Base-by-base conservation (phyloP, 805 yeast genomes). In the Myxozyma sirexii region DNA sequence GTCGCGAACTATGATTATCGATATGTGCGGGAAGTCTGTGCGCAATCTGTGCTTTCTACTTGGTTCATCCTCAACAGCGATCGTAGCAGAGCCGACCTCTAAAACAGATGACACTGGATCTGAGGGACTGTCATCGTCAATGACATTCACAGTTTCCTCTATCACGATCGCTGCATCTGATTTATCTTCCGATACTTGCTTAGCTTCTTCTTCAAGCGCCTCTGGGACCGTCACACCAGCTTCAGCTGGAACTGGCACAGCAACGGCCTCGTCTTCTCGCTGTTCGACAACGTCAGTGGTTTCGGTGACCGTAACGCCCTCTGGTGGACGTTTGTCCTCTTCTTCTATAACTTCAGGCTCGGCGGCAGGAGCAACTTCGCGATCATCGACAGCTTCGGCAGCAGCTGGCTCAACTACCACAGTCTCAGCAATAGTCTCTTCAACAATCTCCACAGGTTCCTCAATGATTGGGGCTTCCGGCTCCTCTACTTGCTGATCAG, bases 1-100 rank as follows among this genome's bases (percentile, higher is more conserved):
- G n/a, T 44, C 46, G 17, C 37, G 39, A 12, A 17, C 23, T 13
- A 57, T 26, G 15, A 60, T 21, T n/a, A 57, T 57, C 31, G 54
- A 26, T 13, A 57, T 45, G 17, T 47, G n/a, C 6, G 64, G 64
- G 37, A 44, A 60, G 19, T 48, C 54, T 2, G 39, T 35, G 0
- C 51, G 54, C 21, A 55, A 24, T 15, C 37, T 31, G 8, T 23
- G 26, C 2, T 41, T 13, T 19, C 3, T 41, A 29, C 33, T 29
- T 29, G 33, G 33, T 6, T 29, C 33, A 10, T n/a, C n/a, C n/a
- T 29, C 33, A 29, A 10, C 33, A 29, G 33, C 6, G 33, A 10
- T 29, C 6, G 33, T 29, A 29, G 10, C 10, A 7, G 10, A 10
- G 10, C 33, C 33, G 10, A 10, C 10, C 33, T 29, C 33, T 29